Conservation (phyloP, 768 basidiomycete genomes). For the Dacryopinax primogenitus region DNA sequence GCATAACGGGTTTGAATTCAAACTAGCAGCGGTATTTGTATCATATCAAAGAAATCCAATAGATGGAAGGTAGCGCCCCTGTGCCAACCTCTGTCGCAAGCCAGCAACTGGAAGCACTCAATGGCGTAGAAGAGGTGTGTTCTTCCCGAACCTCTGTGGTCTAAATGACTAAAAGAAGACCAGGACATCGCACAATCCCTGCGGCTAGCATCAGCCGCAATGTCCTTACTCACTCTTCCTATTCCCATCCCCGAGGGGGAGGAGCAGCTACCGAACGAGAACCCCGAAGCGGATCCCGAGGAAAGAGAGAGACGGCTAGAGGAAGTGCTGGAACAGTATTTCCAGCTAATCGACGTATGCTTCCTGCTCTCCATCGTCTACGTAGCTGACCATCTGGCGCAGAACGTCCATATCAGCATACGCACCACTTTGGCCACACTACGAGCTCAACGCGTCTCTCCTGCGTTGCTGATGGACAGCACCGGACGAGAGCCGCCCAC, state of each 20-base stretch:
- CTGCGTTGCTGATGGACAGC: constrained; percentile 76
- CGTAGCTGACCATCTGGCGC: constrained; percentile 7
- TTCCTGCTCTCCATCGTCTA: constrained; percentile 16
- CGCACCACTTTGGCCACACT: constrained; percentile 72
- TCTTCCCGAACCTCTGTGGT: not conserved
- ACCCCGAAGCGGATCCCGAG: constrained; percentile 56
- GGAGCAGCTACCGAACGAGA: constrained; percentile 17
- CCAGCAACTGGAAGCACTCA: not conserved
- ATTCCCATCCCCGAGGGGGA: constrained; percentile 63
- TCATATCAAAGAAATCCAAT: too few species aligned
- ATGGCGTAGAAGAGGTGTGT: not conserved
- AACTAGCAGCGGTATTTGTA: too few species aligned
- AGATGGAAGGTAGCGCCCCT: not conserved
- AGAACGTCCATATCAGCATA: constrained; percentile 66
- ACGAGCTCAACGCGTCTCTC: constrained; percentile 66
- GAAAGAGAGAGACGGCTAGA: constrained; percentile 79
- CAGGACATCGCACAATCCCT: constrained; percentile 71
- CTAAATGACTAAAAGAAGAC: not conserved
- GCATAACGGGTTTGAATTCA: too few species aligned
- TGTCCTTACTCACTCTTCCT: constrained; percentile 67
- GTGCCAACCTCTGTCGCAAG: not conserved
- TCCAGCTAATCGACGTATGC: constrained; percentile 63
- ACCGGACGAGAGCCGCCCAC: constrained; percentile 64
- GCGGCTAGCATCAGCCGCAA: constrained; percentile 60
- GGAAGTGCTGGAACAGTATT: constrained; percentile 72